Conservation (phyloP, 2,329 filamentous ascomycete species). For the Purpureocillium takamizusanense region DNA sequence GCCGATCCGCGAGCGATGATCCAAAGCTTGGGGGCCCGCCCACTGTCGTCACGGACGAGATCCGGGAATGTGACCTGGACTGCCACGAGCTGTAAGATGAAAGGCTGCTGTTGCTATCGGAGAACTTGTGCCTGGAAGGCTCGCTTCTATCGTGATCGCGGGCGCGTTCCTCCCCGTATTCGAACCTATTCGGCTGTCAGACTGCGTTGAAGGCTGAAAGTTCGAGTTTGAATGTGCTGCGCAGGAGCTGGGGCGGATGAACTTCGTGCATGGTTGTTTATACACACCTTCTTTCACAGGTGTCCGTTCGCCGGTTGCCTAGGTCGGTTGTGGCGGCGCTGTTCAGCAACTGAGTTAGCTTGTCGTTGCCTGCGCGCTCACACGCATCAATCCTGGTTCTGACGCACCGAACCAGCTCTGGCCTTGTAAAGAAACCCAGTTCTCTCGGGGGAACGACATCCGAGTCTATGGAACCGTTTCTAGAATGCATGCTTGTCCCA, state of each 20-base stretch:
- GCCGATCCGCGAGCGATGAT: slow-evolving; percentile 25
- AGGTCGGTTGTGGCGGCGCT: slow-evolving; percentile 1
- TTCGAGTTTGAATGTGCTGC: no score
- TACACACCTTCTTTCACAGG: slow-evolving; percentile 1
- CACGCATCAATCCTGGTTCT: not conserved
- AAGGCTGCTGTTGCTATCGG: slow-evolving; percentile 43
- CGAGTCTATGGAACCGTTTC: slow-evolving; percentile 22
- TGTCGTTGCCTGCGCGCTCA: no score
- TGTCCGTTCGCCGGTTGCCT: not conserved
- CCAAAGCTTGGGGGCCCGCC: slow-evolving; percentile 28
- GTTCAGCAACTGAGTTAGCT: not conserved
- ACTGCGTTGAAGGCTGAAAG: no score
- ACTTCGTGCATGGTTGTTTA: not conserved
- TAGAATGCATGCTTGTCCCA: slow-evolving; percentile 14
- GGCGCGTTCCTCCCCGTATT: slow-evolving; percentile 3
- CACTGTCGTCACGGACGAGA: slow-evolving; percentile 45
- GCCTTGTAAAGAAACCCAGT: not conserved
- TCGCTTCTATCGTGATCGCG: slow-evolving; percentile 1
- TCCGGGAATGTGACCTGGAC: slow-evolving; percentile 39
- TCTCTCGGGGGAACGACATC: slow-evolving; percentile 5
- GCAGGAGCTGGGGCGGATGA: no score
- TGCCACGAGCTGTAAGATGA: slow-evolving; percentile 39
- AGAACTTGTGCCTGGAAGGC: slow-evolving; percentile 21
- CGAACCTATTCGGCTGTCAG: not conserved
- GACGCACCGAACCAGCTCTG: slow-evolving; percentile 2